Evolutionary conservation across 1,139 yeast genomes (phyloP), one percentile per base, ranked within the genome.

Genomic region (Blastobotrys petasosporus): DNA sequence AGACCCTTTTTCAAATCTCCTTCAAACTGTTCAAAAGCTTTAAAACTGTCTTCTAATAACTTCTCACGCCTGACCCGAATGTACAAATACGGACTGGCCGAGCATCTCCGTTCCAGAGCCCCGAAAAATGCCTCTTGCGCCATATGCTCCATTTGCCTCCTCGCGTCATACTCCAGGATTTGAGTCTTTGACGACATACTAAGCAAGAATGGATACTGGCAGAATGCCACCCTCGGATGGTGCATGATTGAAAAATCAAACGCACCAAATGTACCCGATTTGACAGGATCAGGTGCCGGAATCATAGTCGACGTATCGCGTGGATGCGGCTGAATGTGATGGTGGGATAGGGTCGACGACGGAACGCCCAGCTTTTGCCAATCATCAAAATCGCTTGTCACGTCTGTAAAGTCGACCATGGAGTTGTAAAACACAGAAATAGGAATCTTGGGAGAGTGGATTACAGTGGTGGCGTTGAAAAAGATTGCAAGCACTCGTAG

Each of bases 91-190:
- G 88, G 82, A 55, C 83, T 86, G 35, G 81, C 66, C 0, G 77
- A 77, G 20, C 74, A 71, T 46, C 80, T 70, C 46, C 77, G 74
- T 55, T 83, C 86, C 30, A 87, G 61, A 0, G 95, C 82, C 45
- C 76, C 78, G 41, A 88, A 76, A 56, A 88, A 87, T 0, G 96
- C 95, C 59, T 86, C 94, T 57, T 87, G 95, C 0, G 95, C 96
- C 59, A 83, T 82, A 47, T 84, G 68, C 56, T 85, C 94, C 95
- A 90, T 87, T 48, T 80, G 84, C 36, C 85, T 67, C 49, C 80
- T 76, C 0, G 94, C 88, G 59, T 88, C 96, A 62, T 85, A 80
- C 56, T 86, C 95, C 54, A 92, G 66, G 2, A 90, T 78, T 0
- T 82, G 72, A 1, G 88, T 84, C 63, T 92, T 92, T 2, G 86